phyloP scores from a whole-genome alignment of 441 rosid genomes.

The Breynia disticha region DNA sequence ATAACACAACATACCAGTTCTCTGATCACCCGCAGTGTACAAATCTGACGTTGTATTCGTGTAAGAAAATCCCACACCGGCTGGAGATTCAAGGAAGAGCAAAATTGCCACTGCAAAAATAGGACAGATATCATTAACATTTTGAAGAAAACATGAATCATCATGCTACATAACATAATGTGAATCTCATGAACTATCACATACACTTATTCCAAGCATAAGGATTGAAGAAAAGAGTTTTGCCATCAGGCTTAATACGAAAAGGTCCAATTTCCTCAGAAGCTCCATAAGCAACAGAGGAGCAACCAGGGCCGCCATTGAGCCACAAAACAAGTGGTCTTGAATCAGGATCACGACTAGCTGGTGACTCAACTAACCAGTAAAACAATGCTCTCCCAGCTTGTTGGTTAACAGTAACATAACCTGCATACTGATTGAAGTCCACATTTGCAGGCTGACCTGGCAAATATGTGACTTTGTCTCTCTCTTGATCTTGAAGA shows the following conservation, averaged over 20 bases:
- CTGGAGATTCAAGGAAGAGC: conserved; percentile 92
- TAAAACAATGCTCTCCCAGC: conserved; percentile 90
- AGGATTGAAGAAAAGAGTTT: conserved; percentile 63
- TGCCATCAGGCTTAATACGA: conserved; percentile 63
- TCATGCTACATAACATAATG: background rate
- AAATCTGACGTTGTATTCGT: conserved; percentile 70
- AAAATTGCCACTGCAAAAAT: conserved; percentile 66
- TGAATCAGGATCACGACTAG: conserved; percentile 38
- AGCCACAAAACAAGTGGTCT: conserved; percentile 94
- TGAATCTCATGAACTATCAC: conserved; percentile 1
- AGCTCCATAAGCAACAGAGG: conserved; percentile 79
- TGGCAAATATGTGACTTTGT: conserved; percentile 55
- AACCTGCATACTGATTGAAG: conserved; percentile 80
- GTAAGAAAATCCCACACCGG: conserved; percentile 96
- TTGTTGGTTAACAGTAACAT: conserved; percentile 66
- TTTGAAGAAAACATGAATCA: background rate
- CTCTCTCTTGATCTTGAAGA: conserved; percentile 40
- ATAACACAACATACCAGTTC: conserved; percentile 47
- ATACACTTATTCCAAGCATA: conserved; percentile 79
- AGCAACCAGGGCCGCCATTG: conserved; percentile 96
- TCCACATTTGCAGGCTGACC: conserved; percentile 66
- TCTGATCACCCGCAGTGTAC: conserved; percentile 67
- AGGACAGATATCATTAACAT: conserved; percentile 6
- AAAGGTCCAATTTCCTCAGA: conserved; percentile 94
- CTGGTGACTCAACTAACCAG: conserved; percentile 86